These are phyloP conservation scores for Stachybotrys echinatus DNA, from an alignment of 2,329 filamentous ascomycete genomes.

Conservation along the genomic window DNA sequence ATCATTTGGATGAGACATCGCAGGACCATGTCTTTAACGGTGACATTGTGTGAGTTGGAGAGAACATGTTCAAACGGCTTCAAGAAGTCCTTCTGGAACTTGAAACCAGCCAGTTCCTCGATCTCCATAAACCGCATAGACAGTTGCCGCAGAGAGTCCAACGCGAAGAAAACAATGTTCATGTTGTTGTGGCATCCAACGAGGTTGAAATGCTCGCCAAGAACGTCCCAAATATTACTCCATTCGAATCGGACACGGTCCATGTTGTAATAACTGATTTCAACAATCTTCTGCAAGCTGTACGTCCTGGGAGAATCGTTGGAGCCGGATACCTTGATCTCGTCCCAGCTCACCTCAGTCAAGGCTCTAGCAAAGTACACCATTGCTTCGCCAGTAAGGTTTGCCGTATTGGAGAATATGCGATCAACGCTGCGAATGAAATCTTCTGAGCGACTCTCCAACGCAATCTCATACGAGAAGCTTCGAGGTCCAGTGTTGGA, in stretches of 20 bases:
- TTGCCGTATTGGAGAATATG: conserved; percentile 95
- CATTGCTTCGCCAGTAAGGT: conserved; percentile 88
- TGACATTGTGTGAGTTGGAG: conserved; percentile 82
- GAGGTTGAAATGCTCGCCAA: conserved; percentile 98
- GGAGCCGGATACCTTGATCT: conserved; percentile 94
- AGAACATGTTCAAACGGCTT: conserved; percentile 98
- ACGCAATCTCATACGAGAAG: conserved; percentile 74
- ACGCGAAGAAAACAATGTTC: conserved; percentile 92
- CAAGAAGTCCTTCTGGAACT: conserved; percentile 98
- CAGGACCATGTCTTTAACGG: conserved; percentile 96
- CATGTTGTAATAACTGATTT: conserved; percentile 99
- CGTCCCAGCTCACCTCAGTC: conserved; percentile 97
- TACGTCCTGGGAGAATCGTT: conserved; percentile 95
- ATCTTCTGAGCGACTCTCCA: conserved; percentile 88
- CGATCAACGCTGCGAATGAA: conserved; percentile 89
- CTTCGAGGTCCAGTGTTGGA: conserved; percentile 57
- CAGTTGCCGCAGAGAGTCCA: conserved; percentile 90
- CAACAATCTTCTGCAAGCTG: conserved; percentile 94
- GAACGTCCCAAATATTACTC: conserved; percentile 94
- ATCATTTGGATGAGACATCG: conserved; percentile 99
- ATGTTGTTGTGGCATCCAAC: conserved; percentile 97
- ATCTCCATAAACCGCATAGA: conserved; percentile 99
- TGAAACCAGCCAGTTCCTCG: conserved; percentile 95
- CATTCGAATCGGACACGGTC: conserved; percentile 96
- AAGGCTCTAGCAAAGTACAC: conserved; percentile 90